Evolutionary conservation across 345 rosid genomes (phyloP), one percentile per base, ranked within the genome.

Genomic region (Salix dunnii): DNA sequence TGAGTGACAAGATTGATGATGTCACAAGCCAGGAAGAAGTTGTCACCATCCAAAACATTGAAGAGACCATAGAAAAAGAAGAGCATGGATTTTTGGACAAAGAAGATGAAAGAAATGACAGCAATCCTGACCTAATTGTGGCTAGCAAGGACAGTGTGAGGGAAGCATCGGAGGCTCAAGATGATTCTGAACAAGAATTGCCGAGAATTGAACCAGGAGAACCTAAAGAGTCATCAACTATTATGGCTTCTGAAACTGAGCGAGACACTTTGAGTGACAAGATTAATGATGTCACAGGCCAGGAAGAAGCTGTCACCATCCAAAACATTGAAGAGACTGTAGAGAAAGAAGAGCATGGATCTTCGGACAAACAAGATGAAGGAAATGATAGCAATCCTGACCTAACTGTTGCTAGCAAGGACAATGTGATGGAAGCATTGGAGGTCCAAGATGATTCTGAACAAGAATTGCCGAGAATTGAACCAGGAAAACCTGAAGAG

Each of bases 321-420:
- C 75, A 67, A 27, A 65, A 62, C 67, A 64, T 31, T 61, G 55
- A 78, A 68, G 68, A 78, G 67, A 67, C 40, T n/a, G 31, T 20
- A 14, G 28, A 35, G 66, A 30, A 53, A 43, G 68, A 72, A 70
- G 66, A 33, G 6, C 6, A 33, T 33, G 35, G 6, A 33, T 33
- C 35, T 33, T 4, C 1, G 9, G 23, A 58, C 7, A 58, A 58
- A 58, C 6, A 18, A 33, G 35, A 6, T 58, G n/a, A 20, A 58
- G 63, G 23, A 18, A 58, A 58, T 2, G 63, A 58, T 7, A 58
- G 63, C 5, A 58, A 58, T 58, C 63, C 27, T 20, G 3, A 23
- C 25, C 64, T 60, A 60, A 7, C 25, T 2, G 8, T 20, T 14
- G n/a, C 30, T 20, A 2, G 0, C 12, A 10, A 2, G 1, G 25